Evolutionary conservation across 2,329 filamentous ascomycete genomes (phyloP).

Genomic region (Saccharata proteae): DNA sequence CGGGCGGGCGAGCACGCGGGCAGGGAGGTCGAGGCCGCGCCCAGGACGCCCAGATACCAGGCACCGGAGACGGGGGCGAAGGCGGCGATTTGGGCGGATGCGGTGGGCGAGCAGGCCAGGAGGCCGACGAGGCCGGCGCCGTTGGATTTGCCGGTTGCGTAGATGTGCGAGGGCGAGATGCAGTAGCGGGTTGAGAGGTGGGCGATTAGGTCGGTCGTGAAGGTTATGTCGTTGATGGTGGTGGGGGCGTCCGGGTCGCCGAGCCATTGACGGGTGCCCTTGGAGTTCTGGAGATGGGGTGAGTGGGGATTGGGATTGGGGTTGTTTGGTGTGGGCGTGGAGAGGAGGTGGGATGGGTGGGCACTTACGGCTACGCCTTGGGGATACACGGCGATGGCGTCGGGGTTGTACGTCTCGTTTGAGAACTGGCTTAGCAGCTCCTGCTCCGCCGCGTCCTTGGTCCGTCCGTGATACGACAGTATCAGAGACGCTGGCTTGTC

Average conservation of each 20-base stretch:
- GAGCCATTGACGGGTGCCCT: conserved; percentile 25
- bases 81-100: conserved; percentile 34
- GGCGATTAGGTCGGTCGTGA: conserved; percentile 31
- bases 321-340: neutral
- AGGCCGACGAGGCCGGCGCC: conserved; percentile 40
- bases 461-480: conserved; percentile 37
- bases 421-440: conserved; percentile 34
- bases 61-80: conserved; percentile 39
- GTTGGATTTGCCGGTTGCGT: conserved; percentile 41
- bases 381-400: conserved; percentile 35
- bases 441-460: conserved; percentile 24
- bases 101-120: conserved; percentile 34
- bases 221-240: conserved; percentile 31
- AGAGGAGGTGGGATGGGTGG: neutral
- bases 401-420: conserved; percentile 29
- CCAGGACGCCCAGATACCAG: conserved; percentile 26
- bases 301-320: neutral
- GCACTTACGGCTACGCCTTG: conserved; percentile 24
- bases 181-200: conserved; percentile 31
- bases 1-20: conserved; percentile 18
- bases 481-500: conserved; percentile 29
- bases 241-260: conserved; percentile 28
- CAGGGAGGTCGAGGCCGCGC: conserved; percentile 12
- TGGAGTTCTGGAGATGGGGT: conserved; percentile 3
- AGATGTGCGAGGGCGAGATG: conserved; percentile 33